phyloP scores from a whole-genome alignment of 2,329 filamentous ascomycete genomes.

The Rutstroemia sp. region DNA sequence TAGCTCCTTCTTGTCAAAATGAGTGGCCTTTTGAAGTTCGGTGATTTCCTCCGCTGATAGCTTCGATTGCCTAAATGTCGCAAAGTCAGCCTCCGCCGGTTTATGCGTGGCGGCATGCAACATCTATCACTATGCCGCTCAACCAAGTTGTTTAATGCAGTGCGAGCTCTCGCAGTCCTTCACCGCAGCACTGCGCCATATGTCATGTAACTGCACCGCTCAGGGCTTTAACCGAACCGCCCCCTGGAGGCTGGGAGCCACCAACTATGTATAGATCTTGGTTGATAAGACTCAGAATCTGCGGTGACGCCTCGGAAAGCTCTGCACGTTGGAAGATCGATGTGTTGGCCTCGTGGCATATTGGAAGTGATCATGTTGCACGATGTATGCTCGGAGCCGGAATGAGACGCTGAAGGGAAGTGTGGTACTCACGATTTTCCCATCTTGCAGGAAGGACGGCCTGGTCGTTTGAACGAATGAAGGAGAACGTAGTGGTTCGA shows the following conservation, averaged over 20 bases:
- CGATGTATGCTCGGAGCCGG: background rate
- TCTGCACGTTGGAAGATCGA: background rate
- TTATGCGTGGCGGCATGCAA: background rate
- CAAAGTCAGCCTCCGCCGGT: slow-evolving; percentile 1
- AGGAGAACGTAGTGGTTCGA: background rate
- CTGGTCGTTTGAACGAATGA: background rate
- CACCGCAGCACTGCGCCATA: background rate
- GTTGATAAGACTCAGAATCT: background rate
- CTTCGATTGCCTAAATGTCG: slow-evolving; percentile 76
- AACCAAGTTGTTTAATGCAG: background rate
- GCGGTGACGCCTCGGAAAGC: background rate
- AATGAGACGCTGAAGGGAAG: background rate
- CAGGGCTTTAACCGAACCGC: background rate
- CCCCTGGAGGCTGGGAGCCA: background rate
- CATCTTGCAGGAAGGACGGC: slow-evolving; percentile 7
- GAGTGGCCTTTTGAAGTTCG: slow-evolving; percentile 92
- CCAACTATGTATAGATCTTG: background rate
- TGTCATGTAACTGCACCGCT: no score
- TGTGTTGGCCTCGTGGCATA: slow-evolving; percentile 2
- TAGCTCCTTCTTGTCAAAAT: slow-evolving; percentile 99
- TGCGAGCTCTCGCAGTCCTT: background rate
- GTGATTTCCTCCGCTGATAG: slow-evolving; percentile 92
- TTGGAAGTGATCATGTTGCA: background rate
- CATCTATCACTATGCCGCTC: background rate
- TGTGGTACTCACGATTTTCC: slow-evolving; percentile 12